A percentile compares a stretch with the other conserved stretches of the same genome.
Conservation (phyloP, 495 filamentous ascomycete genomes). For the Trichocladium antarcticum region DNA sequence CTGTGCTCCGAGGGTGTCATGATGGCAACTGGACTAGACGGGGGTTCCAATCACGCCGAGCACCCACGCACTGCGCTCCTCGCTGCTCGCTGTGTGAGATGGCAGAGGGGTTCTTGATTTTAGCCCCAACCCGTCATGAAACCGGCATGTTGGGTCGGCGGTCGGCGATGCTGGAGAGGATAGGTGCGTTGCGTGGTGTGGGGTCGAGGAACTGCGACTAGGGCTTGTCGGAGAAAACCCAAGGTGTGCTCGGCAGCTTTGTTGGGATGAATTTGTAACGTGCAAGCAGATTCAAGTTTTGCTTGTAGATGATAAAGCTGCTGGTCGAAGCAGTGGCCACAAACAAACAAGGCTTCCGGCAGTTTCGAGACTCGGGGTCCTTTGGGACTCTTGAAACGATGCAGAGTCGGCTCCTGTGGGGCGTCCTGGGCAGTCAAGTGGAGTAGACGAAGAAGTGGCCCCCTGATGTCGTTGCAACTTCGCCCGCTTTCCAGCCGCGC, state of each 20-base stretch:
- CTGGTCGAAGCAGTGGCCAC: background rate
- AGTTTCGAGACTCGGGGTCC: background rate
- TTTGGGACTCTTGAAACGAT: background rate
- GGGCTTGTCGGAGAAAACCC: too few relatives aligned
- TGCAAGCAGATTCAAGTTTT: too few relatives aligned
- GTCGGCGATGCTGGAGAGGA: background rate
- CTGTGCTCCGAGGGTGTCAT: slow-evolving; percentile 20
- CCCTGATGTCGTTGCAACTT: background rate
- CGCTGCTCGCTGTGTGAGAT: too few relatives aligned
- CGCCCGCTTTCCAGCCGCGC: too few relatives aligned
- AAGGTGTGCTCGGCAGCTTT: too few relatives aligned
- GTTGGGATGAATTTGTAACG: too few relatives aligned
- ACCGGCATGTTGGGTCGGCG: background rate
- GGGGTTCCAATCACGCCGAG: background rate
- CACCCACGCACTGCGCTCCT: too few relatives aligned
- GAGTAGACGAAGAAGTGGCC: background rate
- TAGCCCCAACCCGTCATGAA: background rate
- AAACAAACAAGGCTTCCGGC: background rate
- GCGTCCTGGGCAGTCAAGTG: background rate
- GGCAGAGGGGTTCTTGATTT: background rate
- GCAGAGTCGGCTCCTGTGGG: slow-evolving; percentile 3
- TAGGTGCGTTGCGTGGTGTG: background rate
- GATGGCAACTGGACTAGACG: background rate
- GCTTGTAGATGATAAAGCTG: background rate
- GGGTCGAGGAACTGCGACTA: too few relatives aligned